phyloP scores from a whole-genome alignment of 163 green algal species.

The Trebouxia gelatinosa region DNA sequence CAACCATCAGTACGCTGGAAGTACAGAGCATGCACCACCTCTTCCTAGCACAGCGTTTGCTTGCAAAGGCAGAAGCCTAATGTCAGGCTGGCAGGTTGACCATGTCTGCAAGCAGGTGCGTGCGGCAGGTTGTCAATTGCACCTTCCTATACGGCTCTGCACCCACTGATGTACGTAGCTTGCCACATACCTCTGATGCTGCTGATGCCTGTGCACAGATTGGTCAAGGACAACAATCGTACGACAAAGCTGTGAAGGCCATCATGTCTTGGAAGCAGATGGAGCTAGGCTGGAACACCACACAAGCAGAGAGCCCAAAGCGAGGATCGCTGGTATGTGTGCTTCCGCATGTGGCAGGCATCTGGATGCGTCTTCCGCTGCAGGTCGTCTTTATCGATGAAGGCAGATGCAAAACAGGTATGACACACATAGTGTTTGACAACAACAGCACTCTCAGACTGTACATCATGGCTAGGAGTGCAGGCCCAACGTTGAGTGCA shows the following conservation, averaged over 20 bases:
- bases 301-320: conserved; percentile 32
- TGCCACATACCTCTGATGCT: neutral
- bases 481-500: conserved; percentile 9
- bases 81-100: conserved; percentile 1
- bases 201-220: conserved; percentile 19
- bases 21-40: neutral
- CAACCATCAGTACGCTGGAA: conserved; percentile 1
- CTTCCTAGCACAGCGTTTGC: neutral
- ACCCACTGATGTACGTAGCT: neutral
- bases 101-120: conserved; percentile 4
- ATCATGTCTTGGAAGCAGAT: conserved; percentile 53
- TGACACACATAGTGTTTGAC: neutral
- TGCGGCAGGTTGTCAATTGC: neutral
- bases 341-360: conserved; percentile 49
- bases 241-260: conserved; percentile 19
- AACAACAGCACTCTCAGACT: neutral
- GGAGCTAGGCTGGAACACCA: conserved; percentile 40
- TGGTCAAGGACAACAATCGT: conserved; percentile 32
- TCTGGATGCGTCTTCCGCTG: conserved; percentile 77
- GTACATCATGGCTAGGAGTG: neutral
- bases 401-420: neutral
- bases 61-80: neutral
- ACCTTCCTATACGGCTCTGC: neutral
- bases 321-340: conserved; percentile 64
- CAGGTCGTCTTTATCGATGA: conserved; percentile 57